These are phyloP conservation scores for Dissoconium aciculare DNA, from an alignment of 2,329 filamentous ascomycete genomes.

Conservation along the genomic window DNA sequence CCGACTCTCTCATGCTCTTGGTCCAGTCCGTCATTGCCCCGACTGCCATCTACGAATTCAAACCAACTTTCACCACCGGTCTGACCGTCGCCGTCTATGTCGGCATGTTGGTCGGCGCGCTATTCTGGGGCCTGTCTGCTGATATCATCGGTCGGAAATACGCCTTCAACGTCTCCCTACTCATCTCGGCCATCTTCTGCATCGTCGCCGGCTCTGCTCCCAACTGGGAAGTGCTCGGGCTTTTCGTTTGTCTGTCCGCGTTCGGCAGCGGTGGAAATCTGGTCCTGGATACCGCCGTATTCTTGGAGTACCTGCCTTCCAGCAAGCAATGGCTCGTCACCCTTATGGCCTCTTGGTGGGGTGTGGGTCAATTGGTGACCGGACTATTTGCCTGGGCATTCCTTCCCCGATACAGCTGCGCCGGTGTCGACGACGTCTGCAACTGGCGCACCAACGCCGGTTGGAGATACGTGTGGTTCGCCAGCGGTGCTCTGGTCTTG, in stretches of 20 bases:
- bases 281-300: slow-evolving; percentile 47
- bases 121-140: slow-evolving; percentile 54
- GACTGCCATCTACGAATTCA: slow-evolving; percentile 45
- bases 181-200: slow-evolving; percentile 46
- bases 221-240: slow-evolving; percentile 48
- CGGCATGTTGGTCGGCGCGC: slow-evolving; percentile 39
- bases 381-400: slow-evolving; percentile 42
- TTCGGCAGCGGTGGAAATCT: slow-evolving; percentile 52
- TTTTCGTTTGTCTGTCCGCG: slow-evolving; percentile 47
- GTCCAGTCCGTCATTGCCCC: slow-evolving; percentile 49
- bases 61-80: slow-evolving; percentile 36
- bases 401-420: slow-evolving; percentile 36
- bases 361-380: slow-evolving; percentile 36
- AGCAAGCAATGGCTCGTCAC: slow-evolving; percentile 51
- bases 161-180: slow-evolving; percentile 53
- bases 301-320: slow-evolving; percentile 42
- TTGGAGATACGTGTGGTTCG: slow-evolving; percentile 44
- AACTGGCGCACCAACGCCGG: slow-evolving; percentile 39
- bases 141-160: slow-evolving; percentile 54
- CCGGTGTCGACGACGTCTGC: slow-evolving; percentile 29
- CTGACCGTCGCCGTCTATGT: slow-evolving; percentile 49
- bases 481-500: slow-evolving; percentile 39
- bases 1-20: slow-evolving; percentile 41
- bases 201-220: slow-evolving; percentile 53
- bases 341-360: slow-evolving; percentile 45